Evolutionary conservation across 768 basidiomycete species (phyloP).

Genomic region (Daedalea quercina): DNA sequence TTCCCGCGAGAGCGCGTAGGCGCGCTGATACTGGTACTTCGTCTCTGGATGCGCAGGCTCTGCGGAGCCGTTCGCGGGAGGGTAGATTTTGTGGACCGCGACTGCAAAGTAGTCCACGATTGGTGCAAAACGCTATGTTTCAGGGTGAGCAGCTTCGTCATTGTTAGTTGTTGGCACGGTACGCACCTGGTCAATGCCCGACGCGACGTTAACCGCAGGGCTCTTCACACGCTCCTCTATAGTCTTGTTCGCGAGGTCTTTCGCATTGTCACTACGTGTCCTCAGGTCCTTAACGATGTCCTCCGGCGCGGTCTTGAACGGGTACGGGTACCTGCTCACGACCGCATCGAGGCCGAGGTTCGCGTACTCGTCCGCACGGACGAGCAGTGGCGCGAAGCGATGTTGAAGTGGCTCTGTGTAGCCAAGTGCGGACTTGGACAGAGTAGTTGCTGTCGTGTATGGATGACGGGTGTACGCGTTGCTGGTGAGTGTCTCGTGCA

Average conservation of each 20-base stretch:
- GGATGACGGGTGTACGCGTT: constrained; percentile 58
- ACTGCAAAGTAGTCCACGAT: constrained; percentile 66
- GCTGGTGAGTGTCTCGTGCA: constrained; percentile 51
- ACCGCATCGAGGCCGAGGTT: constrained; percentile 74
- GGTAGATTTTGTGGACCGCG: constrained; percentile 35
- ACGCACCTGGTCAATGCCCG: constrained; percentile 67
- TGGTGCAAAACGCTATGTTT: constrained; percentile 57
- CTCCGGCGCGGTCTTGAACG: constrained; percentile 68
- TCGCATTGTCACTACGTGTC: constrained; percentile 47
- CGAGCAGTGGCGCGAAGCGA: constrained; percentile 59
- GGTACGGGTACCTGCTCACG: constrained; percentile 66
- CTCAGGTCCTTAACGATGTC: constrained; percentile 59
- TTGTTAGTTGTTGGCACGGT: not conserved
- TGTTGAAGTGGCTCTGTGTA: constrained; percentile 60
- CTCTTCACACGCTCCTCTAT: constrained; percentile 60
- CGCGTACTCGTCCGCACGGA: constrained; percentile 55
- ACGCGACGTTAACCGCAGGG: constrained; percentile 55
- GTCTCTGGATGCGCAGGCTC: constrained; percentile 45
- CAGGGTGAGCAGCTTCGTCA: constrained; percentile 13
- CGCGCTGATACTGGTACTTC: constrained; percentile 77
- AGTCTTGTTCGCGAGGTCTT: constrained; percentile 52
- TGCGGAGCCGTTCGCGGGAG: constrained; percentile 33
- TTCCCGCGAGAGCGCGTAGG: constrained; percentile 54
- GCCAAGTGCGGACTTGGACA: constrained; percentile 36
- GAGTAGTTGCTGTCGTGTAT: constrained; percentile 56